Conservation (phyloP, 129 eudicot genomes). For the Logfia minima region DNA sequence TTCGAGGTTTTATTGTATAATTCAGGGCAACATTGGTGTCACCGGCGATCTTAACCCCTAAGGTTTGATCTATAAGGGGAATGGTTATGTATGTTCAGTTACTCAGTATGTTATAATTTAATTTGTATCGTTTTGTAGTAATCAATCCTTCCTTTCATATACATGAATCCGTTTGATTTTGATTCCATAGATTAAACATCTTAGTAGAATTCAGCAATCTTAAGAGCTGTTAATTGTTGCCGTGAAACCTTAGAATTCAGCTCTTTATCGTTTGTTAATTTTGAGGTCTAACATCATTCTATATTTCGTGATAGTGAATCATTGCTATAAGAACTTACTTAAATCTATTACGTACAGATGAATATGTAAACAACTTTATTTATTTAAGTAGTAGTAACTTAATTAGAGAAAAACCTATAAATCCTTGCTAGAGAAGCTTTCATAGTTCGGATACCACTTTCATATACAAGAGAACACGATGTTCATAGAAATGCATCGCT, state of each 20-base stretch:
- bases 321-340: background rate
- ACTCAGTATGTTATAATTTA: background rate
- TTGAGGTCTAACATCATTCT: background rate
- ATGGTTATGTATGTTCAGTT: slow-evolving; percentile 34
- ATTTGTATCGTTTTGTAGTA: background rate
- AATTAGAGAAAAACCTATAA: background rate
- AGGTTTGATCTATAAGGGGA: slow-evolving; percentile 23
- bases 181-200: background rate
- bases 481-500: background rate
- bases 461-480: background rate
- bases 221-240: slow-evolving; percentile 15
- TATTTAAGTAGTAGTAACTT: background rate
- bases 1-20: slow-evolving; percentile 7
- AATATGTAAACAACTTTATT: background rate
- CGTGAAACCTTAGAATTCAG: background rate
- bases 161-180: slow-evolving; percentile 7
- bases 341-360: slow-evolving; percentile 10
- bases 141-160: slow-evolving; percentile 18
- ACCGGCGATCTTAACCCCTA: slow-evolving; percentile 33
- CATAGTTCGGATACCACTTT: background rate
- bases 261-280: background rate
- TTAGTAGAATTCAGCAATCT: slow-evolving; percentile 10
- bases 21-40: slow-evolving; percentile 31
- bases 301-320: background rate
- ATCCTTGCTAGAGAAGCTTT: no score